Evolutionary conservation across 202 grass and related monocot genomes (phyloP), one percentile per base, ranked within the genome.

Genomic region (Brachypodium distachyon): DNA sequence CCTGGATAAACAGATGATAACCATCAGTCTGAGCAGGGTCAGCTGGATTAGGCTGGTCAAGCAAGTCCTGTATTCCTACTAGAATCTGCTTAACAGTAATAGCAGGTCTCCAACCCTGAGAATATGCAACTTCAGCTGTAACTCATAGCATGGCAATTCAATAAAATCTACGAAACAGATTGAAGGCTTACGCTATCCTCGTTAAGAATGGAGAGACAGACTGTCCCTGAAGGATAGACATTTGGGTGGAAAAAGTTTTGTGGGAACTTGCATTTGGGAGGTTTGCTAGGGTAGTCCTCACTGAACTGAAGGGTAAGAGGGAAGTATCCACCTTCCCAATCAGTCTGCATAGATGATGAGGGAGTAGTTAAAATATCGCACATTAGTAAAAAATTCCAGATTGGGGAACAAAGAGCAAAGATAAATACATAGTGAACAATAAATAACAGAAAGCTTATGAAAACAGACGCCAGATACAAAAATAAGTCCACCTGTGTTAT

Each of bases 171-270:
- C 11, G 13, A 51, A 61, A 50, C 49, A 63, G 52, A 18, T 80
- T 19, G 61, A 13, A 31, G 4, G 18, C 86, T 84, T 89, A 96
- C 92, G 5, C 77, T 92, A 53, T 96, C 92, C 59, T 92, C 92
- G 1, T 96, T 96, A 28, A 96, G 92, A 79, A 96, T 91, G 4
- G 89, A 95, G 6, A 91, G 86, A 67, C 89, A 91, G 21, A 95
- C 86, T 67, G 92, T 95, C 61, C 89, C 89, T n/a, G 92, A 96
- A 74, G 92, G 92, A 72, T 94, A 94, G 43, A 94, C 92, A 82
- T 96, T 96, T 46, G 89, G 92, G 68, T 96, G 86, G 36, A 96
- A 96, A 87, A 96, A 91, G 38, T 83, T 81, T 14, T 58, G 88
- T 61, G 83, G 89, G 46, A 95, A 95, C 86, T 89, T 95, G 89